Conservation (phyloP, 2,329 filamentous ascomycete species). For the Nemania serpens region DNA sequence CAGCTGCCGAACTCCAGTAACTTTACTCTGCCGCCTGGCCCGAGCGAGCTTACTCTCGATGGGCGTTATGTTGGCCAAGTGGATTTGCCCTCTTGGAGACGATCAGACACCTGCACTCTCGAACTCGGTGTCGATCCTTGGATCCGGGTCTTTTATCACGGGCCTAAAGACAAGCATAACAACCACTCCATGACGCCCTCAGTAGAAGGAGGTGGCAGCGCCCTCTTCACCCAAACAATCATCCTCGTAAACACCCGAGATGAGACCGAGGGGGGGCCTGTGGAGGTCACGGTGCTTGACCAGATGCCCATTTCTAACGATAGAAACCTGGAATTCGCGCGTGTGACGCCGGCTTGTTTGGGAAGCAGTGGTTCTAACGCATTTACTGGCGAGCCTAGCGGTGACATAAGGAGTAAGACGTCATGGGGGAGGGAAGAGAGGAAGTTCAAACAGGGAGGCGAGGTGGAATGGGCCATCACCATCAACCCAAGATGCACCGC, state of each 20-base stretch:
- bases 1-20: conserved; percentile 60
- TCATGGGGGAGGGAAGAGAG: conserved; percentile 61
- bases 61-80: conserved; percentile 64
- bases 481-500: conserved; percentile 62
- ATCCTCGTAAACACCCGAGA: conserved; percentile 57
- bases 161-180: conserved; percentile 55
- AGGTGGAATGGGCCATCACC: conserved; percentile 62
- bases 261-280: conserved; percentile 41
- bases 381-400: conserved; percentile 41
- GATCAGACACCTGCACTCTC: conserved; percentile 58
- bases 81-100: conserved; percentile 58
- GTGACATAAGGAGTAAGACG: conserved; percentile 40
- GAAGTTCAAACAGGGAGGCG: conserved; percentile 59
- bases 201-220: conserved; percentile 55
- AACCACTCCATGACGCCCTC: conserved; percentile 42
- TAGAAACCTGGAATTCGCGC: conserved; percentile 57
- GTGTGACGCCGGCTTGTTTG: conserved; percentile 56
- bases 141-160: conserved; percentile 59
- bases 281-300: conserved; percentile 59
- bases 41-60: conserved; percentile 64
- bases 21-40: conserved; percentile 60
- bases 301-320: conserved; percentile 67
- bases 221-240: conserved; percentile 55
- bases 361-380: conserved; percentile 45
- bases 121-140: conserved; percentile 64